phyloP scores from a whole-genome alignment of 139 green algal species.

The Nannochloris sp. region DNA sequence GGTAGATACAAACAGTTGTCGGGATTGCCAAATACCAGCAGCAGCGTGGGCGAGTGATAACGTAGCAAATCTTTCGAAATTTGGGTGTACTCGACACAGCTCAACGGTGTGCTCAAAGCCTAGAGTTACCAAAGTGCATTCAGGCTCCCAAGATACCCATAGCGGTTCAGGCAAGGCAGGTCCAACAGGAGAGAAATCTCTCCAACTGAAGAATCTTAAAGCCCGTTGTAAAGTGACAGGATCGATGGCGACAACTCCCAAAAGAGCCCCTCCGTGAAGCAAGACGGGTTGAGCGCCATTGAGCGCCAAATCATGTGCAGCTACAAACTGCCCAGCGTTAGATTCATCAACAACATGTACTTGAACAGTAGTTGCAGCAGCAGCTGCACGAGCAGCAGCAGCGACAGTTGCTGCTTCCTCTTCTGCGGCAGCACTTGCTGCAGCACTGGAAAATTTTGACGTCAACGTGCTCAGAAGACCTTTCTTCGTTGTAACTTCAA shows the following conservation, averaged over 20 bases:
- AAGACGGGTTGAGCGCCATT: slow-evolving; percentile 16
- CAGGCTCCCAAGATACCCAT: slow-evolving; percentile 41
- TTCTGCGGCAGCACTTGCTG: background rate
- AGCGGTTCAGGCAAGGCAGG: slow-evolving; percentile 18
- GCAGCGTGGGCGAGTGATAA: slow-evolving; percentile 14
- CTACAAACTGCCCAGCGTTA: slow-evolving; percentile 8
- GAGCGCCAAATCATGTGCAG: slow-evolving; percentile 15
- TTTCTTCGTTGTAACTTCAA: slow-evolving; percentile 4
- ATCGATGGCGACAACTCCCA: slow-evolving; percentile 21
- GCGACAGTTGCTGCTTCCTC: slow-evolving; percentile 2
- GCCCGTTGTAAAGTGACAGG: slow-evolving; percentile 2
- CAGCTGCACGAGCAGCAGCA: background rate
- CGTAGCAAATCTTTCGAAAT: slow-evolving; percentile 38
- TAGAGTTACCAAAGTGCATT: slow-evolving; percentile 36
- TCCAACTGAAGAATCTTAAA: slow-evolving; percentile 29
- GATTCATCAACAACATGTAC: slow-evolving; percentile 29
- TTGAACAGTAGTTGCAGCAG: slow-evolving; percentile 1
- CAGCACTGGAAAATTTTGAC: background rate
- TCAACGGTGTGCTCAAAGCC: slow-evolving; percentile 33
- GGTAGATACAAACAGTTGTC: slow-evolving; percentile 39
- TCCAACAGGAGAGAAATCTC: slow-evolving; percentile 20
- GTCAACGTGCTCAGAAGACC: slow-evolving; percentile 2
- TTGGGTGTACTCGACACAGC: slow-evolving; percentile 28
- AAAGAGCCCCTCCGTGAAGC: slow-evolving; percentile 27
- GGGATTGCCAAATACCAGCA: slow-evolving; percentile 38